Conservation (phyloP, 371 early-diverging fungal genomes). For the Blastocladiella emersonii region DNA sequence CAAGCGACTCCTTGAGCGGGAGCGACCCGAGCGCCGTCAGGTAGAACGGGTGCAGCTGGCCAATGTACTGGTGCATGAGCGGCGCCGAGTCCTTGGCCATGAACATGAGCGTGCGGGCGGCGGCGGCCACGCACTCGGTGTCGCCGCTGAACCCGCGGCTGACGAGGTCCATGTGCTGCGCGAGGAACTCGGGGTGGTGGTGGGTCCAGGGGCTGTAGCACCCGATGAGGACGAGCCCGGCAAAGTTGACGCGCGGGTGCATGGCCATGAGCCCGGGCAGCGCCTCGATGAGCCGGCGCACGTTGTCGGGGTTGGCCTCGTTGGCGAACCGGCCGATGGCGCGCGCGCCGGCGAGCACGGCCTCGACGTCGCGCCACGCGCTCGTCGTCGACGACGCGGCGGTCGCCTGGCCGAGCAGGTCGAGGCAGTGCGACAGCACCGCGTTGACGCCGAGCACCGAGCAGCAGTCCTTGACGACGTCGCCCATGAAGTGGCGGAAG, state of each 20-base stretch:
- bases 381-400: slow-evolving; percentile 14
- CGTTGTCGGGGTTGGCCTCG: slow-evolving; percentile 43
- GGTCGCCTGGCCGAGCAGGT: slow-evolving; percentile 19
- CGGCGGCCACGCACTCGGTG: slow-evolving; percentile 73
- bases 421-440: slow-evolving; percentile 48
- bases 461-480: slow-evolving; percentile 91
- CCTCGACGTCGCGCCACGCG: slow-evolving; percentile 95
- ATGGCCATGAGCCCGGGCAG: slow-evolving; percentile 58
- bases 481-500: slow-evolving; percentile 88
- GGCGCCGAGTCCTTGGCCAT: slow-evolving; percentile 74
- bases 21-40: slow-evolving; percentile 43
- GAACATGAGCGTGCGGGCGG: slow-evolving; percentile 69
- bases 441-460: slow-evolving; percentile 55
- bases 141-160: slow-evolving; percentile 66
- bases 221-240: slow-evolving; percentile 87
- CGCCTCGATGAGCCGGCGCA: slow-evolving; percentile 69
- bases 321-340: slow-evolving; percentile 74
- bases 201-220: slow-evolving; percentile 88
- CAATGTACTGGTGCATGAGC: slow-evolving; percentile 48
- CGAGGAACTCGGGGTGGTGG: slow-evolving; percentile 69
- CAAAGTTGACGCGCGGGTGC: slow-evolving; percentile 84
- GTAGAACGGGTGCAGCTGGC: slow-evolving; percentile 66
- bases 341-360: slow-evolving; percentile 79
- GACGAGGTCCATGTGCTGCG: slow-evolving; percentile 75
- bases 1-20: slow-evolving; percentile 52